These are phyloP conservation scores for Aspergillus pseudoglaucus DNA, from an alignment of 2,329 filamentous ascomycete species.

Conservation along the genomic window DNA sequence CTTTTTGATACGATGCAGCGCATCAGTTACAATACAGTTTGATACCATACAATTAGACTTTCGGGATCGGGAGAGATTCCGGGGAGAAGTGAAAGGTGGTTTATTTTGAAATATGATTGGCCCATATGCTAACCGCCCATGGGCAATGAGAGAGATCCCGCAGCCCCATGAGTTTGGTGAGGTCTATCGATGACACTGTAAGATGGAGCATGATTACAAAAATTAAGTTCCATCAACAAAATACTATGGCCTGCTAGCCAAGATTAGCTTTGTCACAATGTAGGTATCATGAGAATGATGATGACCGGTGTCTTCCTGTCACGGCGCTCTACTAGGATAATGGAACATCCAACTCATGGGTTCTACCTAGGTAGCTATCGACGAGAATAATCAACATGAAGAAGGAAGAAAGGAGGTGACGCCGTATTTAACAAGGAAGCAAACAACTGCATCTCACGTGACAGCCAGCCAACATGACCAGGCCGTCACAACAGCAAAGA, in stretches of 20 bases:
- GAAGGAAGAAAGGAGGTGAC: no score
- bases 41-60: neutral
- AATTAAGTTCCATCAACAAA: neutral
- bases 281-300: neutral
- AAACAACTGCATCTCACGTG: no score
- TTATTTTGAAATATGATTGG: neutral
- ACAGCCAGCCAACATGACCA: no score
- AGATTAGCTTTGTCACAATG: neutral
- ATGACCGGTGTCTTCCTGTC: no score
- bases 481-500: conserved; percentile 15
- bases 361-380: no score
- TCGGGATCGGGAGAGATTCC: neutral
- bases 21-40: neutral
- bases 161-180: no score
- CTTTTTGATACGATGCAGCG: neutral
- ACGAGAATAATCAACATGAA: no score
- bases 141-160: no score
- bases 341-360: no score
- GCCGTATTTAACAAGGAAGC: no score
- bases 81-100: neutral
- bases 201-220: neutral
- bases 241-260: neutral
- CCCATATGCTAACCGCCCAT: neutral
- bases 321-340: no score
- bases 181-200: neutral